Conservation (phyloP, 768 basidiomycete genomes). For the Serendipita indica region DNA sequence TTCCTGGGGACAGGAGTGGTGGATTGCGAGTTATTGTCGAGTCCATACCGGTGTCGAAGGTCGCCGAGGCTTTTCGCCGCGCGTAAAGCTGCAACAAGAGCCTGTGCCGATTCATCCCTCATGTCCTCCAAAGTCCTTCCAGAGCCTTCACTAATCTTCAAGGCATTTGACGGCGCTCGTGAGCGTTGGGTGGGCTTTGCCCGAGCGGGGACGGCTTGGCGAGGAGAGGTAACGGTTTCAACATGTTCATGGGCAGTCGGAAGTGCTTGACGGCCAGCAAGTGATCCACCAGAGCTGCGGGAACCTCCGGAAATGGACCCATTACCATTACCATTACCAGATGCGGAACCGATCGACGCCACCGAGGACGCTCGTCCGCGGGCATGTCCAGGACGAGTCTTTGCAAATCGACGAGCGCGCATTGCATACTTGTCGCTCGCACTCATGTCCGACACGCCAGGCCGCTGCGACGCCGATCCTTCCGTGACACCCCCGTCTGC, state of each 20-base stretch:
- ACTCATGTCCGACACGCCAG: no score
- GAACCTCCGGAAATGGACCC: background rate
- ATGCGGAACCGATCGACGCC: background rate
- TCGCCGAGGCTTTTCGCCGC: conserved; percentile 5
- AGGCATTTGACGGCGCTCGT: background rate
- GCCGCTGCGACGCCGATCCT: no score
- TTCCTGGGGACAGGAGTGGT: background rate
- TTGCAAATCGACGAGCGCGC: conserved; percentile 3
- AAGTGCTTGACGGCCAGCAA: background rate
- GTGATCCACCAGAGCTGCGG: background rate
- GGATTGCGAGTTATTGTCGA: background rate
- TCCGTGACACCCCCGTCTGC: background rate
- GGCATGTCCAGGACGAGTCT: background rate
- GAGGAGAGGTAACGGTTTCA: no score
- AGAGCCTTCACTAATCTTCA: no score
- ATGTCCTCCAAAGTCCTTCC: background rate
- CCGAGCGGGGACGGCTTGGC: no score
- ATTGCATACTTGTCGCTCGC: conserved; percentile 2
- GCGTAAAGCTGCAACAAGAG: background rate
- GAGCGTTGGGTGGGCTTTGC: no score
- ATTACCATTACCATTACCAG: background rate
- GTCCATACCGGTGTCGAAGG: background rate
- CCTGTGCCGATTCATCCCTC: background rate
- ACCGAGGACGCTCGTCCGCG: background rate
- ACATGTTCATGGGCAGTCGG: background rate